These are phyloP conservation scores for Ascochyta viciae-villosae DNA, from an alignment of 2,329 filamentous ascomycete species.

Conservation along the genomic window DNA sequence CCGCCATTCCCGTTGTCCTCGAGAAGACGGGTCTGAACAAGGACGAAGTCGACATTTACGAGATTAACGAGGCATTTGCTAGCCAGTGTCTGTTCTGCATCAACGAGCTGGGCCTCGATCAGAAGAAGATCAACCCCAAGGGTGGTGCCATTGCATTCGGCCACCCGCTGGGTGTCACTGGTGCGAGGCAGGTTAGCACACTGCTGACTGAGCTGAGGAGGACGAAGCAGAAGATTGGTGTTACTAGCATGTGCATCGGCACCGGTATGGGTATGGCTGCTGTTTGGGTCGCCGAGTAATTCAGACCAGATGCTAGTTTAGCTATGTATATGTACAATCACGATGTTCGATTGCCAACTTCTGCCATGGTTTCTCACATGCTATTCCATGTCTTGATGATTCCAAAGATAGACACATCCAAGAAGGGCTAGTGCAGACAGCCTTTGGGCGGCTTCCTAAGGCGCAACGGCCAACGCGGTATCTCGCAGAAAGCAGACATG, in stretches of 20 bases:
- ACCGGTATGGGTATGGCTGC: slow-evolving; percentile 97
- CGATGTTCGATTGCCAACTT: neutral
- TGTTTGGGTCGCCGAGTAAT: slow-evolving; percentile 93
- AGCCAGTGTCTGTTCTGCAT: slow-evolving; percentile 93
- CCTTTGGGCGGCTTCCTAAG: too few relatives aligned
- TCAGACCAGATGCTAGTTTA: neutral
- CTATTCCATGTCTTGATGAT: too few relatives aligned
- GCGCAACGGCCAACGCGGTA: too few relatives aligned
- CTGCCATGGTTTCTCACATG: neutral
- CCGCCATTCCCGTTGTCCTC: slow-evolving; percentile 91
- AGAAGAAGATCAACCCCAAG: slow-evolving; percentile 95
- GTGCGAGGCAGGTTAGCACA: slow-evolving; percentile 91
- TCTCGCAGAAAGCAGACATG: too few relatives aligned
- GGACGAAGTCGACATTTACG: slow-evolving; percentile 91
- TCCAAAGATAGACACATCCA: too few relatives aligned
- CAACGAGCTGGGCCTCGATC: slow-evolving; percentile 81
- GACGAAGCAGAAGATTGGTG: slow-evolving; percentile 82
- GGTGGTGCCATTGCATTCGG: slow-evolving; percentile 96
- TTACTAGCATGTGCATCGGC: slow-evolving; percentile 95
- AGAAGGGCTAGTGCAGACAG: too few relatives aligned
- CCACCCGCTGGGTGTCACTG: slow-evolving; percentile 93
- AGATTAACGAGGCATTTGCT: slow-evolving; percentile 99
- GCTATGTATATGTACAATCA: neutral
- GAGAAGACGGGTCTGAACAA: slow-evolving; percentile 84
- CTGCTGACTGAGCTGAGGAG: slow-evolving; percentile 88